Evolutionary conservation across 2,329 filamentous ascomycete species (phyloP).

Genomic region (Exophiala spinifera): DNA sequence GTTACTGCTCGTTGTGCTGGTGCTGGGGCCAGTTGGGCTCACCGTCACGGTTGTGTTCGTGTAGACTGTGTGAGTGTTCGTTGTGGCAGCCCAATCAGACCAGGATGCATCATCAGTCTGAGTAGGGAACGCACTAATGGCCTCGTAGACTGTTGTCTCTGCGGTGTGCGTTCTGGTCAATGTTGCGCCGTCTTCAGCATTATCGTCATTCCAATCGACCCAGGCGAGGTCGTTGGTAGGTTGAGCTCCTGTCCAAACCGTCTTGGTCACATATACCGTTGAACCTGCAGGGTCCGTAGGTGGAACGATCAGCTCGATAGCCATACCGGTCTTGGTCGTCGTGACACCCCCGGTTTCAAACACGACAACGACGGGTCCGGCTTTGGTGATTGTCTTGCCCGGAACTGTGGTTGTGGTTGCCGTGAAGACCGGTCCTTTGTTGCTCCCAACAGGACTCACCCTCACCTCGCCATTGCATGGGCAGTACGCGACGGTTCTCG

Average conservation of each 20-base stretch:
- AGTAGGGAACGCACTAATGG: slow-evolving; percentile 8
- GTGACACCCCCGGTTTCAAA: slow-evolving; percentile 21
- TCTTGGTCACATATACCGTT: slow-evolving; percentile 12
- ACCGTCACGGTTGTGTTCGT: slow-evolving; percentile 34
- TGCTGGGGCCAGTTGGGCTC: slow-evolving; percentile 20
- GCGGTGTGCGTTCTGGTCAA: slow-evolving; percentile 16
- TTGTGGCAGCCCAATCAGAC: slow-evolving; percentile 11
- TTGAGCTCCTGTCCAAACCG: slow-evolving; percentile 16
- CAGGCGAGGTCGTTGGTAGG: slow-evolving; percentile 14
- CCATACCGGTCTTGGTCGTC: slow-evolving; percentile 20
- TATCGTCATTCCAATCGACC: slow-evolving; percentile 14
- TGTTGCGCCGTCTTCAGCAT: slow-evolving; percentile 9
- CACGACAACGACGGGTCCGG: slow-evolving; percentile 51
- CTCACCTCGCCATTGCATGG: slow-evolving; percentile 22
- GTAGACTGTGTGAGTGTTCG: slow-evolving; percentile 3
- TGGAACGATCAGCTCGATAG: slow-evolving; percentile 12
- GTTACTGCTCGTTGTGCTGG: neutral
- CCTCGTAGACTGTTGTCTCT: slow-evolving; percentile 11
- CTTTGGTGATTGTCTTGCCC: slow-evolving; percentile 12
- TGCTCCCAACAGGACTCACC: slow-evolving; percentile 6
- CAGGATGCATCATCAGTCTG: slow-evolving; percentile 9
- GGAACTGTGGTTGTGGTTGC: slow-evolving; percentile 3
- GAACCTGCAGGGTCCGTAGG: neutral
- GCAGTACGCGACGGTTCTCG: slow-evolving; percentile 13
- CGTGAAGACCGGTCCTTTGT: neutral